Evolutionary conservation across 805 yeast genomes (phyloP).

Genomic region (Blastobotrys attinorum): DNA sequence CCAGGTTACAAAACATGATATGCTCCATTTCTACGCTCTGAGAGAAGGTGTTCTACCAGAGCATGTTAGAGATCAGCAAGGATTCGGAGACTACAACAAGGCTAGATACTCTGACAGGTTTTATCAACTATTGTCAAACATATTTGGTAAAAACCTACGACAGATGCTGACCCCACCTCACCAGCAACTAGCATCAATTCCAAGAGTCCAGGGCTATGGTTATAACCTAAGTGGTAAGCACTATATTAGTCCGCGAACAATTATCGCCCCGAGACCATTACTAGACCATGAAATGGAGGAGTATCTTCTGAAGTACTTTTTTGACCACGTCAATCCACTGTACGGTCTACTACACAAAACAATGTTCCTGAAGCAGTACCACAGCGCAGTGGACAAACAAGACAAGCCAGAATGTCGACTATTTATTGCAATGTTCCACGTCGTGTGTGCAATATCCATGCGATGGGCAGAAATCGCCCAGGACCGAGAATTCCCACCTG

Average conservation of each 20-base stretch:
- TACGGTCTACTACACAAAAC: constrained; percentile 46
- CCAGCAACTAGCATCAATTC: constrained; percentile 31
- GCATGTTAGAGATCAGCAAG: too few relatives aligned
- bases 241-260: constrained; percentile 31
- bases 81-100: background rate
- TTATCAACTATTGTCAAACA: constrained; percentile 9
- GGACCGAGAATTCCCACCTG: constrained; percentile 15
- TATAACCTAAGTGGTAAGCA: constrained; percentile 60
- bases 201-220: constrained; percentile 53
- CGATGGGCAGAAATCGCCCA: constrained; percentile 40
- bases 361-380: constrained; percentile 44
- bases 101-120: constrained; percentile 9
- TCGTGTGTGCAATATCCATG: constrained; percentile 43
- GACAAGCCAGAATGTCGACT: constrained; percentile 28
- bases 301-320: constrained; percentile 34
- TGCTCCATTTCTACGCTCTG: too few relatives aligned
- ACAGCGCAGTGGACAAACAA: constrained; percentile 21
- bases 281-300: constrained; percentile 14
- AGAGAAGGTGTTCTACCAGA: background rate
- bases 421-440: constrained; percentile 43
- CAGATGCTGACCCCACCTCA: constrained; percentile 11
- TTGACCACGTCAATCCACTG: constrained; percentile 45
- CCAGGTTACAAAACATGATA: background rate
- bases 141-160: constrained; percentile 14
- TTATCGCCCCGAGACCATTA: constrained; percentile 22